These are phyloP conservation scores for Epichloe bromicola DNA, from an alignment of 2,329 filamentous ascomycete genomes.

Conservation along the genomic window DNA sequence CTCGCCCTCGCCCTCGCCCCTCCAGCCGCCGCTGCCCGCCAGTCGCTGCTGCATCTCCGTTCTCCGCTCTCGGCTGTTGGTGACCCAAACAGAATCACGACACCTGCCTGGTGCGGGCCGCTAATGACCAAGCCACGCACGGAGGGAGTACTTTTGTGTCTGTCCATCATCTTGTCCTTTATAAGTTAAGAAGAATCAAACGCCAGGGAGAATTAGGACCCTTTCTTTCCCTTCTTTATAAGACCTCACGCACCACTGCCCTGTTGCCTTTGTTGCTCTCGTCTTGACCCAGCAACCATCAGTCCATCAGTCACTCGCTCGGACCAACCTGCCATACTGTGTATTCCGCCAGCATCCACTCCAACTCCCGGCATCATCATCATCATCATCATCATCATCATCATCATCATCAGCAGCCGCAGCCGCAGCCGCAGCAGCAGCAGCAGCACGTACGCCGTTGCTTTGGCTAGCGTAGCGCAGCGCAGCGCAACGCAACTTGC, in stretches of 20 bases:
- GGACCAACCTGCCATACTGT: neutral
- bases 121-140: conserved; percentile 2
- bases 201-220: neutral
- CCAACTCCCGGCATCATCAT: neutral
- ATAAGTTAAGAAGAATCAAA: conserved; percentile 1
- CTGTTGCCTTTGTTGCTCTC: neutral
- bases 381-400: neutral
- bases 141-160: neutral
- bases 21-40: conserved; percentile 3
- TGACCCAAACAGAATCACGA: conserved; percentile 6
- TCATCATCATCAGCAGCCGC: no score
- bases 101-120: neutral
- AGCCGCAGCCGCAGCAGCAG: no score
- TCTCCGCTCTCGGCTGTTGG: conserved; percentile 9
- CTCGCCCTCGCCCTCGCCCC: neutral
- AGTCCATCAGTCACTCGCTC: neutral
- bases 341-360: neutral
- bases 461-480: neutral
- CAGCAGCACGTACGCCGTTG: neutral
- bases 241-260: neutral
- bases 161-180: neutral
- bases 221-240: neutral
- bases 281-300: neutral
- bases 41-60: conserved; percentile 1
- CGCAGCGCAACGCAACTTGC: neutral